Evolutionary conservation across 805 yeast genomes (phyloP).

Genomic region (Candida saitoana): DNA sequence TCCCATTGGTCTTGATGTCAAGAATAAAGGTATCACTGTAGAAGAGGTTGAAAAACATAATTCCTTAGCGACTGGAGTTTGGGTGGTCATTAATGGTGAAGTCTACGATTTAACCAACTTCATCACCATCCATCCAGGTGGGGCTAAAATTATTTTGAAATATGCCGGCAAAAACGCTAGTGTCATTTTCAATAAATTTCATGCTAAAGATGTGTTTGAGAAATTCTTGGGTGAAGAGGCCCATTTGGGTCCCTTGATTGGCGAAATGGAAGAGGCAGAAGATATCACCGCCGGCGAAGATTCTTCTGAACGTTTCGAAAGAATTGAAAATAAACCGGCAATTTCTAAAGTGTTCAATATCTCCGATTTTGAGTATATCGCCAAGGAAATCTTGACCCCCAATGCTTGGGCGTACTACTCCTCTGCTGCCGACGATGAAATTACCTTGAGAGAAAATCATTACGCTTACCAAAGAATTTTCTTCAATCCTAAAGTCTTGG

Average conservation of each 20-base stretch:
- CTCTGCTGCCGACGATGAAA: slow-evolving; percentile 92
- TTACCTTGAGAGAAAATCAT: slow-evolving; percentile 86
- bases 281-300: slow-evolving; percentile 7
- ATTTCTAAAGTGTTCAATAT: slow-evolving; percentile 28
- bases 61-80: slow-evolving; percentile 12
- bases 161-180: slow-evolving; percentile 63
- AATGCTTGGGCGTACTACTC: slow-evolving; percentile 56
- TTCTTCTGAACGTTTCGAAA: slow-evolving; percentile 3
- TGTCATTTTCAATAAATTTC: slow-evolving; percentile 35
- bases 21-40: slow-evolving; percentile 9
- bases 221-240: slow-evolving; percentile 10
- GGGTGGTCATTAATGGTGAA: slow-evolving; percentile 32
- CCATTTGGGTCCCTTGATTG: slow-evolving; percentile 9
- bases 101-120: slow-evolving; percentile 38
- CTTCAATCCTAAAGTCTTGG: slow-evolving; percentile 79
- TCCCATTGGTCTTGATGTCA: slow-evolving; percentile 2
- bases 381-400: slow-evolving; percentile 27
- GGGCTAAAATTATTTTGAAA: slow-evolving; percentile 38
- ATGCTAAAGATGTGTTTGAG: slow-evolving; percentile 21
- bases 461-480: slow-evolving; percentile 82
- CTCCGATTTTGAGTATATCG: slow-evolving; percentile 40
- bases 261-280: slow-evolving; percentile 5
- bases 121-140: slow-evolving; percentile 49
- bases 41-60: slow-evolving; percentile 16
- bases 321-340: slow-evolving; percentile 21